Percentiles rank a stretch among this genome's conserved stretches.
These are phyloP conservation scores for Rosa persica DNA, from an alignment of 306 rosid genomes.

Conservation along the genomic window DNA sequence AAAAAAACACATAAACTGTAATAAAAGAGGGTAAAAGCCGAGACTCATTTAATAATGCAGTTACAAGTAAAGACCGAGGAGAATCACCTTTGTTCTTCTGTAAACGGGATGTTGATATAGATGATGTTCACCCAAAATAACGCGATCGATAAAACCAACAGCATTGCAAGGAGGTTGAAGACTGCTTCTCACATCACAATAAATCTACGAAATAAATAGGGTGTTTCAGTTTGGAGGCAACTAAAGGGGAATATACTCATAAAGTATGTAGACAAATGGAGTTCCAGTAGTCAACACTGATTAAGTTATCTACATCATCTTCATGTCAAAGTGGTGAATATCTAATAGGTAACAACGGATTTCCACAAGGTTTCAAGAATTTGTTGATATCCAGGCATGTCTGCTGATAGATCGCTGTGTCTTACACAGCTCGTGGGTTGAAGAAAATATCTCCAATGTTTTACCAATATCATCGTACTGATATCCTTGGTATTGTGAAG, in stretches of 20 bases:
- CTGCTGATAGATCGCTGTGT: not conserved
- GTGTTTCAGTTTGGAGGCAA: conserved; percentile 16
- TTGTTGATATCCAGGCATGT: not conserved
- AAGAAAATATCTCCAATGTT: not conserved
- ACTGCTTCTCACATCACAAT: conserved; percentile 69
- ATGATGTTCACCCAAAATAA: conserved; percentile 65
- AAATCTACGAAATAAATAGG: conserved; percentile 44
- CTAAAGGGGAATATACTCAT: not conserved
- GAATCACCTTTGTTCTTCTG: conserved; percentile 65
- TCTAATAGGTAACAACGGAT: not conserved
- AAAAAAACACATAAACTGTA: not conserved
- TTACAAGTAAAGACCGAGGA: conserved; percentile 1
- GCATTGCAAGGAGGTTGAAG: conserved; percentile 83
- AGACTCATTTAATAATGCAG: conserved; percentile 26
- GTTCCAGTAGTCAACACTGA: not conserved
- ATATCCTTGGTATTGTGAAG: not conserved
- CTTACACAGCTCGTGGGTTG: not conserved
- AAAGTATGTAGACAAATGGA: not conserved
- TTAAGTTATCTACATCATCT: not conserved
- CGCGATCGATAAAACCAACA: conserved; percentile 64
- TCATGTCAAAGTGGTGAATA: not conserved
- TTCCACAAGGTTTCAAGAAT: conserved; percentile 4
- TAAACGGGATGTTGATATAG: conserved; percentile 78
- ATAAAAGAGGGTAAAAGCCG: not conserved
- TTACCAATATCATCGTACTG: not conserved